phyloP scores from a whole-genome alignment of 2,329 filamentous ascomycete genomes.

The Zasmidium angulare region DNA sequence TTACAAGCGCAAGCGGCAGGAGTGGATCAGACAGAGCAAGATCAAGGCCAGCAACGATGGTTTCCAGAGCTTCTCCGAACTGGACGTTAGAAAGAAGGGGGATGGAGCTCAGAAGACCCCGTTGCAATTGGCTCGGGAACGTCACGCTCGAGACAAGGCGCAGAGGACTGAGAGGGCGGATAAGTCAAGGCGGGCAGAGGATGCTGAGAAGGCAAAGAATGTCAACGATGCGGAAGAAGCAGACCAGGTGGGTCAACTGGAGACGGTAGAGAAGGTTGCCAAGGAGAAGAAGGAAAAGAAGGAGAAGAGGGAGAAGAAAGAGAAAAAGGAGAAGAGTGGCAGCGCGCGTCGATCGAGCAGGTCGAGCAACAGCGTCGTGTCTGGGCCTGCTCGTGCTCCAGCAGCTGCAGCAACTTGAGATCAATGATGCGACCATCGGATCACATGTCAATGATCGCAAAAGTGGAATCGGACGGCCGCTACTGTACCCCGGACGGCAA shows the following conservation, averaged over 20 bases:
- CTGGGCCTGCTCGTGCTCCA: constrained; percentile 6
- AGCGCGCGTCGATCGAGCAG: neutral
- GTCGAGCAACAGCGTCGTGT: constrained; percentile 4
- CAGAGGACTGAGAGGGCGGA: constrained; percentile 30
- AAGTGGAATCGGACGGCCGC: neutral
- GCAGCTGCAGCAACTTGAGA: constrained; percentile 8
- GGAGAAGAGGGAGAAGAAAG: constrained; percentile 32
- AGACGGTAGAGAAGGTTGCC: constrained; percentile 25
- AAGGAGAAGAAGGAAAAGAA: constrained; percentile 35
- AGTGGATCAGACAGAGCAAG: constrained; percentile 65
- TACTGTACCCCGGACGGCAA: neutral
- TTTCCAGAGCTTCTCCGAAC: constrained; percentile 51
- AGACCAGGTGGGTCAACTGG: too few species aligned
- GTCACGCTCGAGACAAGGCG: constrained; percentile 51
- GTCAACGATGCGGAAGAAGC: neutral
- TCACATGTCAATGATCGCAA: neutral
- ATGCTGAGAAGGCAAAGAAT: constrained; percentile 21
- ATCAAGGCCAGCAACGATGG: constrained; percentile 51
- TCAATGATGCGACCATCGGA: neutral
- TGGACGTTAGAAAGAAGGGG: constrained; percentile 33
- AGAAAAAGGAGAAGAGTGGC: neutral
- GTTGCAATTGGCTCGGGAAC: constrained; percentile 59
- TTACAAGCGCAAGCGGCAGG: constrained; percentile 61
- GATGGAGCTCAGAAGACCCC: constrained; percentile 43
- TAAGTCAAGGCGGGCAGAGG: neutral